phyloP scores from a whole-genome alignment of 139 green algal genomes.

The Choricystis sp. region DNA sequence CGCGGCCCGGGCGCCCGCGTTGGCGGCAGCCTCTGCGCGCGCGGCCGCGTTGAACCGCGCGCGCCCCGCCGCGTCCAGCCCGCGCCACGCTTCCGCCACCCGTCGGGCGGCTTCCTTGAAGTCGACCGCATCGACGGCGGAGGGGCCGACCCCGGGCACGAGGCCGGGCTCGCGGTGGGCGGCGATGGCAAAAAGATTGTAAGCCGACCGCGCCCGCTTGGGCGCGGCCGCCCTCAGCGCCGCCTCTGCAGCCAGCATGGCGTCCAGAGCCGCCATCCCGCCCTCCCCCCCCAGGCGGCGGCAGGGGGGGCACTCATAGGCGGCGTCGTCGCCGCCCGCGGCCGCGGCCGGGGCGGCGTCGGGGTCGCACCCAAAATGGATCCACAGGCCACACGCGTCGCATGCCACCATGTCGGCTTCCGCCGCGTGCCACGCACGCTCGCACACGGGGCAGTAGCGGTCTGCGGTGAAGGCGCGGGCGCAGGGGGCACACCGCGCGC shows the following conservation, averaged over 20 bases:
- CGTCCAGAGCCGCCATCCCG: background rate
- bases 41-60: background rate
- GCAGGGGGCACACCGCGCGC: background rate
- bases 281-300: too few relatives aligned
- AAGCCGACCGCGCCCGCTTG: background rate
- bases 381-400: background rate
- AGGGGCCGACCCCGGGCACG: background rate
- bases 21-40: too few relatives aligned
- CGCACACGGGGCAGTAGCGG: background rate
- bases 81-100: background rate
- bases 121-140: background rate
- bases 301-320: background rate
- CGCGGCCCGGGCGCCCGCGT: too few relatives aligned
- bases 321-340: too few relatives aligned
- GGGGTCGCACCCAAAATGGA: background rate
- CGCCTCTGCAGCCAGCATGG: background rate
- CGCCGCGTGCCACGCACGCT: background rate
- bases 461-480: background rate
- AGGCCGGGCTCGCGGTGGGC: background rate
- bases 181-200: background rate
- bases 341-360: too few relatives aligned
- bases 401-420: background rate
- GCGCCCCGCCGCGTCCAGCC: background rate
- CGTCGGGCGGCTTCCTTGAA: background rate
- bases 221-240: too few relatives aligned